phyloP scores from a whole-genome alignment of 202 grass and related monocot species.

The Dendrocalamus latiflorus region DNA sequence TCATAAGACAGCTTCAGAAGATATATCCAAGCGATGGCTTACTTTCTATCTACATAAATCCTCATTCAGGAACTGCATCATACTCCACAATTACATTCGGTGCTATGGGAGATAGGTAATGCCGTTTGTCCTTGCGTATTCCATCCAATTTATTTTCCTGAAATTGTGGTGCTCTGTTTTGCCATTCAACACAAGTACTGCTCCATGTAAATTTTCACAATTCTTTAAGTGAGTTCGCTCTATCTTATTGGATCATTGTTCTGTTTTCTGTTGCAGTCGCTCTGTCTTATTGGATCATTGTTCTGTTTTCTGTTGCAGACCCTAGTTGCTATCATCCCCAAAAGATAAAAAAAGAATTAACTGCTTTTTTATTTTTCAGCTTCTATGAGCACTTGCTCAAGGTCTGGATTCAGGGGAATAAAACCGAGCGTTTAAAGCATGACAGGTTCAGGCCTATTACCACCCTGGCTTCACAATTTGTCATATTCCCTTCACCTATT shows the following conservation, averaged over 20 bases:
- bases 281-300: no score
- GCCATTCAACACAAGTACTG: neutral
- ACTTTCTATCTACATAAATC: conserved; percentile 95
- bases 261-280: conserved; percentile 20
- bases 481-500: no score
- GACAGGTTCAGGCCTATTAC: conserved; percentile 57
- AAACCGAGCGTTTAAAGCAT: conserved; percentile 84
- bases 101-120: conserved; percentile 98
- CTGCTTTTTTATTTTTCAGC: conserved; percentile 41
- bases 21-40: conserved; percentile 95
- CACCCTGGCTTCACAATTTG: conserved; percentile 14
- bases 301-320: no score
- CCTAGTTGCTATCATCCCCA: neutral
- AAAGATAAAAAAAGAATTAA: conserved; percentile 12
- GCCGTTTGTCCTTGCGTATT: conserved; percentile 19
- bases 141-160: conserved; percentile 5
- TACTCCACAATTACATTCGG: conserved; percentile 99
- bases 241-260: conserved; percentile 16
- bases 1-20: conserved; percentile 90
- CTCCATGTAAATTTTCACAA: neutral
- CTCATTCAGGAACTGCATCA: conserved; percentile 75
- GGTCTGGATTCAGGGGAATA: conserved; percentile 98
- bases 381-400: conserved; percentile 99
- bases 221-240: conserved; percentile 1
- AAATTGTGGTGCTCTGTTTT: conserved; percentile 3